These are phyloP conservation scores for Vigna hirtella DNA, from an alignment of 306 rosid species.

Conservation along the genomic window DNA sequence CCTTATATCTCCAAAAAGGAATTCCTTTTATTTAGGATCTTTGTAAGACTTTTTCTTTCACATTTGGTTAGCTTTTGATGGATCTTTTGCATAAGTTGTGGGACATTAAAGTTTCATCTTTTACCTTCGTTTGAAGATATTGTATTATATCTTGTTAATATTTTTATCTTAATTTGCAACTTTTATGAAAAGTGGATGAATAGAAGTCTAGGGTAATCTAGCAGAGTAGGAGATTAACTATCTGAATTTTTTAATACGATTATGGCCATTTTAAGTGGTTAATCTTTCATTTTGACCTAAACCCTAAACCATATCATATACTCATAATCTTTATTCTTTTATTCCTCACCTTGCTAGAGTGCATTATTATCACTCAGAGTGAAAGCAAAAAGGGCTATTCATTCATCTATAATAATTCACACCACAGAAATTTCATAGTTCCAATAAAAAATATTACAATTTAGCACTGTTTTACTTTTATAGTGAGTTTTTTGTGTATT, in stretches of 20 bases:
- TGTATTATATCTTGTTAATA: background rate
- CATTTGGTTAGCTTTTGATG: background rate
- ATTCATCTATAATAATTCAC: conserved; percentile 5
- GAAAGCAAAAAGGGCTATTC: conserved; percentile 39
- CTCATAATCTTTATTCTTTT: conserved; percentile 39
- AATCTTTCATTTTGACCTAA: conserved; percentile 31
- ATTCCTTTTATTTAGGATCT: no score
- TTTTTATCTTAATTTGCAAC: conserved; percentile 6
- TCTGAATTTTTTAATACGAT: conserved; percentile 25
- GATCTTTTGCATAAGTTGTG: background rate
- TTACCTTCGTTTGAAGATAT: background rate
- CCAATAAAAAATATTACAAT: background rate
- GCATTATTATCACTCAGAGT: conserved; percentile 34
- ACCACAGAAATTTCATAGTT: background rate
- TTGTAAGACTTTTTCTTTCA: background rate
- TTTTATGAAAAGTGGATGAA: conserved; percentile 29
- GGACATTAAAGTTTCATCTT: background rate
- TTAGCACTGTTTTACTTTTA: background rate
- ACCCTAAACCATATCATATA: conserved; percentile 17
- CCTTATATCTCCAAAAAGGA: no score
- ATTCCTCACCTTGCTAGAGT: conserved; percentile 38
- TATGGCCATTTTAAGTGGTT: conserved; percentile 35
- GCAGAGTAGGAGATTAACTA: conserved; percentile 28
- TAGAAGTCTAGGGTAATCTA: conserved; percentile 22
- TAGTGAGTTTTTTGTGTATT: background rate